phyloP scores from a whole-genome alignment of 2,329 filamentous ascomycete species.

The Huntiella abstrusa region DNA sequence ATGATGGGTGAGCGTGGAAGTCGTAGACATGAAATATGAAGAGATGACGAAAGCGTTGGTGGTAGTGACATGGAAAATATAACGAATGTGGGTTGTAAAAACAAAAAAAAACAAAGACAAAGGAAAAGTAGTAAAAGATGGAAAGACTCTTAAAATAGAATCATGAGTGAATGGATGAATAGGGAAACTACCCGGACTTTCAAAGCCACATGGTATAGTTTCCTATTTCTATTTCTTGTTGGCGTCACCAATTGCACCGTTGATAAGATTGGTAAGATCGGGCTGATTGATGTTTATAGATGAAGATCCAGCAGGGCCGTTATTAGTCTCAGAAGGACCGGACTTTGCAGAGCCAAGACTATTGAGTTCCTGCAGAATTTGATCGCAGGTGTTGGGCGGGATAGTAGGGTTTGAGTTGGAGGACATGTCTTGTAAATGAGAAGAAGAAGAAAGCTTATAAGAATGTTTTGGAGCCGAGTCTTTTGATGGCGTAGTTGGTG shows the following conservation, averaged over 20 bases:
- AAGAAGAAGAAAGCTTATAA: neutral
- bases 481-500: neutral
- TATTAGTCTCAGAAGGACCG: slow-evolving; percentile 6
- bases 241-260: slow-evolving; percentile 8
- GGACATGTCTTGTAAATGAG: slow-evolving; percentile 2
- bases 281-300: slow-evolving; percentile 9
- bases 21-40: neutral
- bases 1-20: no score
- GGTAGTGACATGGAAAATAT: neutral
- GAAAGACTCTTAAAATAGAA: neutral
- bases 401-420: slow-evolving; percentile 4
- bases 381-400: slow-evolving; percentile 8
- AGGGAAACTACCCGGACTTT: neutral
- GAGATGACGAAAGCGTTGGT: neutral
- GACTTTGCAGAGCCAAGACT: neutral
- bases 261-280: slow-evolving; percentile 8
- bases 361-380: slow-evolving; percentile 9
- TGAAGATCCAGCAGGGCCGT: slow-evolving; percentile 1
- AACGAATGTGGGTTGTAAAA: neutral
- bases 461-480: neutral
- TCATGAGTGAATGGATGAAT: no score
- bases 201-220: neutral
- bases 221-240: neutral
- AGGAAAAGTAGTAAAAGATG: neutral
- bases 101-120: neutral